Percentiles rank a stretch among this genome's conserved stretches.
phyloP scores from a whole-genome alignment of 306 rosid genomes.

The Quercus berberidifolia region DNA sequence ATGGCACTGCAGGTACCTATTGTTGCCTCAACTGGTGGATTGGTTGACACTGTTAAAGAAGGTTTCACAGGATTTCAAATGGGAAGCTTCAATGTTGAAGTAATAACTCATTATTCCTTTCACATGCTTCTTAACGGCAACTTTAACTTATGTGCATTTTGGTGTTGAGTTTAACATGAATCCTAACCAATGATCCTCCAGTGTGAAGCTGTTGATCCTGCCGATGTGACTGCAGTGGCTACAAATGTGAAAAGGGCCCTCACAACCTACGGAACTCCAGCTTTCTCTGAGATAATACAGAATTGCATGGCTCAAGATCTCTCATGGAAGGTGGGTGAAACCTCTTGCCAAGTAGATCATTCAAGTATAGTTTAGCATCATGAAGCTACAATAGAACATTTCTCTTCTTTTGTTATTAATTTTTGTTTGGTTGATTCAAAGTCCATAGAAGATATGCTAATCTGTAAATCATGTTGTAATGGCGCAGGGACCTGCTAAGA shows the following conservation, averaged over 20 bases:
- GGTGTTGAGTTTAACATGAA: neutral
- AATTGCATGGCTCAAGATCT: slow-evolving; percentile 83
- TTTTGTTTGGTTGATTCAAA: neutral
- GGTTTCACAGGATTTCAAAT: slow-evolving; percentile 87
- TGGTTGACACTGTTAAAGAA: slow-evolving; percentile 81
- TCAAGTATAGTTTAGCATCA: too few species aligned
- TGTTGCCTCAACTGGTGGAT: slow-evolving; percentile 83
- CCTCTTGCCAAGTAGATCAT: neutral
- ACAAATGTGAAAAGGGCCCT: slow-evolving; percentile 52
- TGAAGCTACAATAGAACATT: neutral
- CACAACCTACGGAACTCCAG: slow-evolving; percentile 42
- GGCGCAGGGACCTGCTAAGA: slow-evolving; percentile 66
- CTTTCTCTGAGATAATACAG: slow-evolving; percentile 51
- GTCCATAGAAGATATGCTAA: neutral
- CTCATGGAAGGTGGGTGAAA: slow-evolving; percentile 73
- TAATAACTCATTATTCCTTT: slow-evolving; percentile 25
- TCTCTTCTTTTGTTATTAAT: neutral
- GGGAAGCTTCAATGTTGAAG: slow-evolving; percentile 83
- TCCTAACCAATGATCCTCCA: slow-evolving; percentile 9
- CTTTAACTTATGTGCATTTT: neutral
- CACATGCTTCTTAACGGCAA: neutral
- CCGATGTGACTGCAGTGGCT: slow-evolving; percentile 54
- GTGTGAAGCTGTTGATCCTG: slow-evolving; percentile 78
- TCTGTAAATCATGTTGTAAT: neutral
- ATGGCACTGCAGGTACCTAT: slow-evolving; percentile 53